These are phyloP conservation scores for Echeveria elegans DNA, from an alignment of 164 flowering plant genomes.

Conservation along the genomic window DNA sequence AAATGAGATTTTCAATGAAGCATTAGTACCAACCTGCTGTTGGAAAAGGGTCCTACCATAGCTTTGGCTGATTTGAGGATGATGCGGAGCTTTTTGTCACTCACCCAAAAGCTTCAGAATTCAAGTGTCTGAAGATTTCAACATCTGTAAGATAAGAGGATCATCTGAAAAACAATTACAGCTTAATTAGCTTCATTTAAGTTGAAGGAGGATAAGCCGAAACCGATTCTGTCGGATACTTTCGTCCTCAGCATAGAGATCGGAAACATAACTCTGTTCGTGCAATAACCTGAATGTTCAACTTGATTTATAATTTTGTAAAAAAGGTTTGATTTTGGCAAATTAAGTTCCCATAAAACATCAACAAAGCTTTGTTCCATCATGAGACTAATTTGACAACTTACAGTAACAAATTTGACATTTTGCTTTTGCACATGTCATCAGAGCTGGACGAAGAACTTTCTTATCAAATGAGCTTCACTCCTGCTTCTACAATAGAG, in stretches of 20 bases:
- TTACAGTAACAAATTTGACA: too few relatives aligned
- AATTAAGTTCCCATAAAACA: neutral
- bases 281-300: neutral
- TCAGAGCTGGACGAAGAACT: neutral
- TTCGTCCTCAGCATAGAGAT: neutral
- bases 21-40: neutral
- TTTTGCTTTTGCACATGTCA: neutral
- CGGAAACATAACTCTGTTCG: neutral
- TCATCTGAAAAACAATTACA: neutral
- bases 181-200: neutral
- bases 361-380: neutral
- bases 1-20: neutral
- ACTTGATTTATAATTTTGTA: neutral
- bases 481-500: constrained; percentile 55
- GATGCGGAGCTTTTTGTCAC: neutral
- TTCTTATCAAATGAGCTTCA: constrained; percentile 35
- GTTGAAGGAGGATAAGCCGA: neutral
- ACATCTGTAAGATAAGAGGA: neutral
- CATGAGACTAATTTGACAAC: too few relatives aligned
- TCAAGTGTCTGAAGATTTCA: neutral
- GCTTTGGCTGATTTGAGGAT: neutral
- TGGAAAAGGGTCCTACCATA: neutral
- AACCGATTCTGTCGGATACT: neutral
- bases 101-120: neutral
- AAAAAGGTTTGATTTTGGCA: neutral